Base-by-base conservation (phyloP, 1,139 yeast genomes). In the Geotrichum carabidarum region DNA sequence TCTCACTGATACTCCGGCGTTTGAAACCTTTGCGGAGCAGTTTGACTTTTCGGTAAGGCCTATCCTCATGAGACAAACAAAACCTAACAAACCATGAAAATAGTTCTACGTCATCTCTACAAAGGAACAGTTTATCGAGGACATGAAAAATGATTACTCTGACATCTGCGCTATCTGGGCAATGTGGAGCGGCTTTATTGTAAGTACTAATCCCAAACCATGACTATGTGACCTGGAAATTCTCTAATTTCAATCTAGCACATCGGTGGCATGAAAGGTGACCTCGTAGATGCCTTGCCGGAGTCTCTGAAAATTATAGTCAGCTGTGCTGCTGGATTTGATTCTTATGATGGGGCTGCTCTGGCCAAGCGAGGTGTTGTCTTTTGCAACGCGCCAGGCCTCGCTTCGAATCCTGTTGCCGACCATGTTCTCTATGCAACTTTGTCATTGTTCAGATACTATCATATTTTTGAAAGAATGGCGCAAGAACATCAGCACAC, bases 241-340 rank as follows among this genome's bases (percentile, higher is more conserved):
- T 30, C 31, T 15, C 42, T 44, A 15, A 55, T 14, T 27, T 22
- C 5, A 22, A 14, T 17, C 7, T 31, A 58, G 60, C 53, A 56
- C 6, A 55, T 63, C 14, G 68, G 68, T 2, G 66, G 65, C 14
- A 38, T 65, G 48, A 56, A 57, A 17, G 65, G 69, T 2, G 78
- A 77, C 18, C 65, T 83, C n/a, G 66, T 84, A 49, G 80, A 73
- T 1, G 68, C 73, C 17, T 74, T 80, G 14, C 94, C 95, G 0
- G 34, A 64, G 1, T 61, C 73, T 4, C 69, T 86, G 58, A 79
- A 79, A 63, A 75, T 84, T 8, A 73, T 87, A 43, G 75, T 86
- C 0, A 75, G 83, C 44, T 83, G 88, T 49, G 79, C 89, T 54
- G 91, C 86, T 2, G 96, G 95, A 0, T 77, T 74, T 61, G 89